These are phyloP conservation scores for Lecanicillium sp. DNA, from an alignment of 2,329 filamentous ascomycete species.

Conservation along the genomic window DNA sequence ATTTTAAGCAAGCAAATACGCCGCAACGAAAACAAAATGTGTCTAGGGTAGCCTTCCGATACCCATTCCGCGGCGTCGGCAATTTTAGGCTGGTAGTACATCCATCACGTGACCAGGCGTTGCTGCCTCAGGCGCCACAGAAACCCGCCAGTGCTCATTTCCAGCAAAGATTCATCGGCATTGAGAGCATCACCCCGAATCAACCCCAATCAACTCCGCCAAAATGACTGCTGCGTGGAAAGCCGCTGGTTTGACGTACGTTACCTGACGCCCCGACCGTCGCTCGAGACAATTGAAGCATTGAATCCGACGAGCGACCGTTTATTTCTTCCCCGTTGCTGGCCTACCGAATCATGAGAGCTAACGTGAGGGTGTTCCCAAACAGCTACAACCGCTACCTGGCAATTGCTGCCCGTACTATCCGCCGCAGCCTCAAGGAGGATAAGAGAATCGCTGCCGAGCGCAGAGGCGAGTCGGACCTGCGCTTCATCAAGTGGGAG, in stretches of 20 bases:
- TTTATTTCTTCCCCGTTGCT: not conserved
- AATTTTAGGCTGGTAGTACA: not conserved
- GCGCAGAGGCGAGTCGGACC: conserved; percentile 80
- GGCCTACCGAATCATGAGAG: conserved; percentile 14
- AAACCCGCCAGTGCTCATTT: conserved; percentile 20
- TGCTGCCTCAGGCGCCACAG: conserved; percentile 23
- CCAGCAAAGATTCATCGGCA: conserved; percentile 24
- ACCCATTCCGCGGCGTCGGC: not conserved
- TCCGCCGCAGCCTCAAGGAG: conserved; percentile 96
- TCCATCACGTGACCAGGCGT: conserved; percentile 12
- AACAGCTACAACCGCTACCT: conserved; percentile 99
- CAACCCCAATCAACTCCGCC: conserved; percentile 34
- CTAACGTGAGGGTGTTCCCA: conserved; percentile 22
- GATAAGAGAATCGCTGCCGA: conserved; percentile 81
- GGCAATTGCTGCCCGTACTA: conserved; percentile 84
- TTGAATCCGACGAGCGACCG: too few species aligned
- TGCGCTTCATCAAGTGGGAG: conserved; percentile 92
- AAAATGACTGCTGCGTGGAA: conserved; percentile 98
- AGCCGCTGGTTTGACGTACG: conserved; percentile 92
- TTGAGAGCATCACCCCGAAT: conserved; percentile 24
- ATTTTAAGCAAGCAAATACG: too few species aligned
- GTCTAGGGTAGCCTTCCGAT: not conserved
- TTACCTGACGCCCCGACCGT: conserved; percentile 18
- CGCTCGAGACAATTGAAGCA: not conserved
- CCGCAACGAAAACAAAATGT: too few species aligned